Conservation (phyloP, 2,329 filamentous ascomycete species). For the Cladorrhinum sp. region DNA sequence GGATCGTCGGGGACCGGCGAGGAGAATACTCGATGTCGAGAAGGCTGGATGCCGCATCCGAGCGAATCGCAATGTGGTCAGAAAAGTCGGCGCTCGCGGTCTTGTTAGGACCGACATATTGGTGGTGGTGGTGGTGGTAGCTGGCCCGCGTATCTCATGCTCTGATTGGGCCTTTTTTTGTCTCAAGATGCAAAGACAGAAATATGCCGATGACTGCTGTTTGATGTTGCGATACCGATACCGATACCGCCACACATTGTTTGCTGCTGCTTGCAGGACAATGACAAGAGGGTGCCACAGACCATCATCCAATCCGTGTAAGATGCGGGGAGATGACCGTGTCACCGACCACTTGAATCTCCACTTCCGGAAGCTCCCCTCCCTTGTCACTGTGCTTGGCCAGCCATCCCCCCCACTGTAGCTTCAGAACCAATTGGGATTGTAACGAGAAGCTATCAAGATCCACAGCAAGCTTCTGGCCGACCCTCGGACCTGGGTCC, state of each 20-base stretch:
- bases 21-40: constrained; percentile 29
- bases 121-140: neutral
- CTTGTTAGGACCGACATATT: constrained; percentile 24
- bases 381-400: neutral
- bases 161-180: neutral
- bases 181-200: no score
- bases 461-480: neutral
- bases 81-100: constrained; percentile 16
- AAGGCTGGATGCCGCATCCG: constrained; percentile 21
- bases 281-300: neutral
- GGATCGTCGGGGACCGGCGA: constrained; percentile 39
- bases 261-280: neutral
- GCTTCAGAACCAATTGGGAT: no score
- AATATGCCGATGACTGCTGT: neutral
- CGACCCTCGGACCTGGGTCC: neutral
- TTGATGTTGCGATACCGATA: neutral
- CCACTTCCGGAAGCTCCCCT: constrained; percentile 13
- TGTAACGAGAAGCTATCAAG: no score
- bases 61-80: constrained; percentile 11
- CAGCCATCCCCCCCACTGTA: neutral
- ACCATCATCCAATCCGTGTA: neutral
- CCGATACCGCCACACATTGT: neutral
- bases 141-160: constrained; percentile 17
- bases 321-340: neutral
- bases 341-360: neutral